Evolutionary conservation across 2,329 filamentous ascomycete genomes (phyloP), one percentile per base, ranked within the genome.

Genomic region (Byssochlamys sp.): DNA sequence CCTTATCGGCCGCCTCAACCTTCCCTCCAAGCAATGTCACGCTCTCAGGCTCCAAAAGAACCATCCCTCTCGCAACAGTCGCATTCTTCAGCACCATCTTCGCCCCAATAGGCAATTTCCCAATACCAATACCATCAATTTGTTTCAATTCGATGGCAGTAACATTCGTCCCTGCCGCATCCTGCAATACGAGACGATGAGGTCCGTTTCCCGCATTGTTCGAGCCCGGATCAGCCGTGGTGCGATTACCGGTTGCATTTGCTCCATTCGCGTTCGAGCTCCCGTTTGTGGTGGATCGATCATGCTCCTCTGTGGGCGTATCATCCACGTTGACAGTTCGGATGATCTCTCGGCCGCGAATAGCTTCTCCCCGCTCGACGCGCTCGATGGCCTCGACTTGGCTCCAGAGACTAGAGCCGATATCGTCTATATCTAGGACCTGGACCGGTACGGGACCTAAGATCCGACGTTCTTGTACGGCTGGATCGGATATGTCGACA

Each of bases 11-110:
- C 0, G 77, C 78, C 56, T 96, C 91, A 51, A 97, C 81, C 75
- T 89, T 95, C 0, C 94, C 94, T 1, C 94, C 94, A n/a, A 96
- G 73, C 1, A 95, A 68, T n/a, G 82, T 80, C 56, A 84, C 86
- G 57, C 73, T 84, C 1, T 75, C 76, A 1, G 89, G 85, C 61
- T 90, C 86, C 24, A 99, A 77, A 72, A 97, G 75, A n/a, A 95
- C 67, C 54, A 88, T 81, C 0, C 91, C 94, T 57, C 92, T 80
- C 4, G 95, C 83, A 4, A 84, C 78, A 2, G 80, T 79, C 4
- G 83, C 80, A 61, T 84, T 79, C 62, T 78, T 84, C 53, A 99
- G 72, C 48, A 96, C 65, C 26, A 96, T 67, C 75, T 99, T 99
- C 63, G 86, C 81, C 1, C 94, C 94, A 60, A 97, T 91, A 53